These are phyloP conservation scores for Rhodomyrtus tomentosa DNA, from an alignment of 345 rosid genomes.

Conservation along the genomic window DNA sequence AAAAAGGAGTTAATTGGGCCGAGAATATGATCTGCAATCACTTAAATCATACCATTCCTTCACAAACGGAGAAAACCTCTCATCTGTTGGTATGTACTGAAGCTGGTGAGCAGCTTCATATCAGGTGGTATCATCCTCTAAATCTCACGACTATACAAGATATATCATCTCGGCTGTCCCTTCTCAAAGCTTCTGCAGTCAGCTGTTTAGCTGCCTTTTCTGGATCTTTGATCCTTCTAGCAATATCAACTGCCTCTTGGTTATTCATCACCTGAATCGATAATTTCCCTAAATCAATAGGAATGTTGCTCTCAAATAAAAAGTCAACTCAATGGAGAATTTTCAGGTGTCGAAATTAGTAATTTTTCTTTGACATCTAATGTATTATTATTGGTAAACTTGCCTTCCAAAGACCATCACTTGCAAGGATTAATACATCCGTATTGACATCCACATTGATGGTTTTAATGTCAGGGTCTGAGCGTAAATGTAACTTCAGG, in stretches of 20 bases:
- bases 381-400: background rate
- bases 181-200: constrained; percentile 30
- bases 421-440: constrained; percentile 57
- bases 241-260: constrained; percentile 51
- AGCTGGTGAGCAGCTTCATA: background rate
- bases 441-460: constrained; percentile 21
- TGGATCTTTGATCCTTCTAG: constrained; percentile 35
- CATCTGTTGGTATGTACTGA: background rate
- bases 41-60: background rate
- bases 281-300: background rate
- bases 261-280: constrained; percentile 39
- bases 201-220: constrained; percentile 40
- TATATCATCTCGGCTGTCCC: constrained; percentile 54
- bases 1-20: background rate
- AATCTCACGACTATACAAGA: constrained; percentile 58
- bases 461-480: constrained; percentile 48
- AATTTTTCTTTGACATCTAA: background rate
- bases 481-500: constrained; percentile 53
- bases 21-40: background rate
- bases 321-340: background rate
- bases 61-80: background rate
- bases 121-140: constrained; percentile 1
- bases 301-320: background rate
- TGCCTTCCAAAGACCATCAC: constrained; percentile 74
- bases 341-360: background rate